Conservation (phyloP, 2,329 filamentous ascomycete genomes). For the Orbilia blumenaviensis region DNA sequence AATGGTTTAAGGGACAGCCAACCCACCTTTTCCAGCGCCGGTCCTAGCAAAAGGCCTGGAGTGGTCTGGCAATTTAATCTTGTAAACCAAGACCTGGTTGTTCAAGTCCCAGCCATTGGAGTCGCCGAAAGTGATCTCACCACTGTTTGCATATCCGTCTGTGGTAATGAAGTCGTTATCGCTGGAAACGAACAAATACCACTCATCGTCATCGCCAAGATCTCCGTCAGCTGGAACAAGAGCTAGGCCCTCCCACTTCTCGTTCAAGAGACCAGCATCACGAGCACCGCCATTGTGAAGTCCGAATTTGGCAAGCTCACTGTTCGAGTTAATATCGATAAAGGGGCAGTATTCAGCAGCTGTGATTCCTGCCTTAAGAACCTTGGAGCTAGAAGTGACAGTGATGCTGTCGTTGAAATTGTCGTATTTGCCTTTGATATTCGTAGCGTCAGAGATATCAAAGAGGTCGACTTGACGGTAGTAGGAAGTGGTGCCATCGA, state of each 20-base stretch:
- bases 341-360: constrained; percentile 72
- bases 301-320: constrained; percentile 72
- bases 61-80: constrained; percentile 64
- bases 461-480: constrained; percentile 77
- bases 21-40: constrained; percentile 25
- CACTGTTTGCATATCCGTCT: constrained; percentile 70
- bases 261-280: constrained; percentile 71
- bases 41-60: constrained; percentile 54
- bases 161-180: constrained; percentile 82
- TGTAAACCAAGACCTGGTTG: constrained; percentile 72
- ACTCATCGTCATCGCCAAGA: constrained; percentile 67
- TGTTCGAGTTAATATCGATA: constrained; percentile 74
- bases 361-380: constrained; percentile 67
- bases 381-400: constrained; percentile 66
- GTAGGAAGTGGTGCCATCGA: constrained; percentile 64
- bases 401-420: constrained; percentile 61
- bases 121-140: constrained; percentile 68
- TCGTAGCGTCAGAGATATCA: constrained; percentile 70
- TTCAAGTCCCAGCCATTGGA: constrained; percentile 68
- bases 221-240: constrained; percentile 69
- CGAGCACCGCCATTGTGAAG: constrained; percentile 74
- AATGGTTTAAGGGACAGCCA: constrained; percentile 7
- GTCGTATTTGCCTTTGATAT: constrained; percentile 63
- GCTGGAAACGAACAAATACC: constrained; percentile 73
- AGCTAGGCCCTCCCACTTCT: constrained; percentile 79